These are phyloP conservation scores for Ceraceosorus bombacis DNA, from an alignment of 1,284 basidiomycete species.

Conservation along the genomic window DNA sequence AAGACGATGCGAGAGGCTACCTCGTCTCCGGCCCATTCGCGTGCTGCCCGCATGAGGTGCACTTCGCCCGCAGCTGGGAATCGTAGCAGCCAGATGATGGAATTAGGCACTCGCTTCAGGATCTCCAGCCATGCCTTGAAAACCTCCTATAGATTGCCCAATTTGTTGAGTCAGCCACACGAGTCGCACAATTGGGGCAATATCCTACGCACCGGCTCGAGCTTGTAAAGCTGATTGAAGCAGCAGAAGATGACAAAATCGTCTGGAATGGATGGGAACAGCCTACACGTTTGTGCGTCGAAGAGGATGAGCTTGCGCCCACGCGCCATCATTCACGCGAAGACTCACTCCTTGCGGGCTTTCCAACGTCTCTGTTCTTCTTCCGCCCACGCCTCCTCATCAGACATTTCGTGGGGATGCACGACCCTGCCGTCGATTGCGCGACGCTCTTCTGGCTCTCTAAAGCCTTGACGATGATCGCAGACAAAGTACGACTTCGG, in stretches of 20 bases:
- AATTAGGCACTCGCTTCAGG: constrained; percentile 54
- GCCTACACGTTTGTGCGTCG: constrained; percentile 22
- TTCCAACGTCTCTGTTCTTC: constrained; percentile 54
- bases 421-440: constrained; percentile 5
- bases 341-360: constrained; percentile 48
- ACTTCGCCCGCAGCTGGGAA: constrained; percentile 58
- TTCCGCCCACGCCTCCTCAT: constrained; percentile 52
- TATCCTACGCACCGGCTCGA: constrained; percentile 21
- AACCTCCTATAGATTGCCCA: constrained; percentile 46
- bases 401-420: constrained; percentile 10
- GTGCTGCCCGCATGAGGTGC: constrained; percentile 55
- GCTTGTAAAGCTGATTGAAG: constrained; percentile 58
- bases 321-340: background rate
- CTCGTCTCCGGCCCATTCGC: constrained; percentile 56
- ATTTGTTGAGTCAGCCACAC: background rate
- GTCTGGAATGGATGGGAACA: constrained; percentile 52
- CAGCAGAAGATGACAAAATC: constrained; percentile 58
- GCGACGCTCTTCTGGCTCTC: constrained; percentile 17
- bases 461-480: constrained; percentile 58
- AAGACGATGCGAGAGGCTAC: constrained; percentile 57
- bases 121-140: constrained; percentile 59
- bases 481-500: constrained; percentile 60
- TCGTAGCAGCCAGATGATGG: constrained; percentile 60
- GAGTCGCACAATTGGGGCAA: too few species aligned
- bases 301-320: constrained; percentile 42